Base-by-base conservation (phyloP, 2,329 filamentous ascomycete genomes). In the Paraconiothyrium brasiliense region DNA sequence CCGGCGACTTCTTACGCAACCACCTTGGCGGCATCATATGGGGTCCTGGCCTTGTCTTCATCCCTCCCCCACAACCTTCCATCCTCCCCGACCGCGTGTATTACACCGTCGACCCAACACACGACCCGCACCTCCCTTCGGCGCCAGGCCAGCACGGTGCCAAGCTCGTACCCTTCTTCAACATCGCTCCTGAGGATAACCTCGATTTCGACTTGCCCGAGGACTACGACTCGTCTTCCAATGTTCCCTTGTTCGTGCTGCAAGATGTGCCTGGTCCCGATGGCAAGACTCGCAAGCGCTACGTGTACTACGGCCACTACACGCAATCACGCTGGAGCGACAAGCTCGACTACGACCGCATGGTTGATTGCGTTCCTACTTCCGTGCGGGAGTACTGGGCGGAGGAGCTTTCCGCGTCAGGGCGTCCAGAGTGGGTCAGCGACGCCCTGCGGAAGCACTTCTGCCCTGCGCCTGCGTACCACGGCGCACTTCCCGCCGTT, bases 141-240 rank as follows among this genome's bases (percentile, higher is more conserved):
- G n/a, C 51, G 0, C 78, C 81, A 2, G 80, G 81, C 54, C 46
- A 71, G 22, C 81, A 84, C 58, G 82, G 82, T 34, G 82, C 81
- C 4, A 84, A 83, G 62, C 68, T 84, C 9, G 81, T 78, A 0
- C 76, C 81, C 0, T 81, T 84, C 73, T 82, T 81, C 76, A 82
- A 82, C 65, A 63, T 70, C 8, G 71, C 74, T 3, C 68, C 71
- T 0, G 68, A 72, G n/a, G 76, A 78, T 10, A 57, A 63, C 4
- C 73, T 72, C 22, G 64, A 62, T 16, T 65, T 75, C 30, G 39
- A 54, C 35, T 24, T 71, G 9, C 59, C 66, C 7, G 62, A 60
- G 1, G 71, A 67, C 8, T 67, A 72, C 7, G 62, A 58, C 34
- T 72, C 76, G 4, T 80, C 79, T 61, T 60, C 70, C n/a, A 65